Base-by-base conservation (phyloP, 2,329 filamentous ascomycete genomes). In the Epichloe bromicola region DNA sequence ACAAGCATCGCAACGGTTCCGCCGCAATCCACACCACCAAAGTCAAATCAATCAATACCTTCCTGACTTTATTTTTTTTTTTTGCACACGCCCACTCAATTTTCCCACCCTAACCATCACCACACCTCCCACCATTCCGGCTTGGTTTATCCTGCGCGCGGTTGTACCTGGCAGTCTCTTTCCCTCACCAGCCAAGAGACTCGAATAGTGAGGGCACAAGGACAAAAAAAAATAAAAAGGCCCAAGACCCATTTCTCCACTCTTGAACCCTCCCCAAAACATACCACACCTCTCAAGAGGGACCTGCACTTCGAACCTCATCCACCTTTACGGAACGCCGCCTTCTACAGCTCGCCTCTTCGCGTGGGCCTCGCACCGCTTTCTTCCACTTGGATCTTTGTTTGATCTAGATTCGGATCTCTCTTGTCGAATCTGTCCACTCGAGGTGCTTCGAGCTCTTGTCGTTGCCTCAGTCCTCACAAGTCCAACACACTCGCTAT, bases 171-270 rank as follows among this genome's bases (percentile, higher is more conserved):
- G 54, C 55, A 53, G 49, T 51, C 48, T 23, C 46, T 30, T 41
- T 41, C 41, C 45, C 49, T 55, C 60, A 56, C 54, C 53, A 53
- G 56, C 30, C 30, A 56, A 60, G 60, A 47, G 20, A 17, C 20
- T 45, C 17, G 19, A 52, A 19, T 34, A 41, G 36, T 45, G 46
- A 50, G 47, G 46, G 41, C 45, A 40, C 47, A 51, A 49, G 41
- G 49, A 33, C 15, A 65, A 65, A 63, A 66, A 65, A 66, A 66
- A 63, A 56, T 56, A 67, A 68, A 68, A 69, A 69, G 65, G 61
- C 65, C 63, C 63, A 59, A 67, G 68, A 67, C 63, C 67, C 67
- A 64, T 61, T 69, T 71, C 69, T 68, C 70, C 70, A 72, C 70
- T 67, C 65, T 49, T 63, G 60, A 67, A 67, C 65, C 67, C 67